phyloP scores from a whole-genome alignment of 2,329 filamentous ascomycete genomes.

The Trichothecium sympodiale region DNA sequence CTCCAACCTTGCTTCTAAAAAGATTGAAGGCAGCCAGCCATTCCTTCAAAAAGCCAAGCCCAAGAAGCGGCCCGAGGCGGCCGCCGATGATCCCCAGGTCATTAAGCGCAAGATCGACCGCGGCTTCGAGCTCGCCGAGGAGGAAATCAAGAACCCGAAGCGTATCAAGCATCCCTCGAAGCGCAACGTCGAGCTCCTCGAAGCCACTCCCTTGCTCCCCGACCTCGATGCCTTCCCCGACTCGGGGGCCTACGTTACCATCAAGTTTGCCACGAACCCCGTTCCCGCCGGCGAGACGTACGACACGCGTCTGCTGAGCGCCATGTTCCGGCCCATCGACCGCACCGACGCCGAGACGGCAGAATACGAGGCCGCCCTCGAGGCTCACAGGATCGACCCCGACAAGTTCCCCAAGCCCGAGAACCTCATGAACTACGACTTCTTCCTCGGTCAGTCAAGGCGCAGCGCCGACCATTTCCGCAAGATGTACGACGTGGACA shows the following conservation, averaged over 20 bases:
- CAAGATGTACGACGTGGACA: slow-evolving; percentile 46
- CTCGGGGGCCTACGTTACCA: slow-evolving; percentile 55
- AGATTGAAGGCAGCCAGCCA: slow-evolving; percentile 28
- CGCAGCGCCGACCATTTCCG: slow-evolving; percentile 43
- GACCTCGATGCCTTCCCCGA: slow-evolving; percentile 61
- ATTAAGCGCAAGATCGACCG: slow-evolving; percentile 59
- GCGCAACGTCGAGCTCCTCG: slow-evolving; percentile 44
- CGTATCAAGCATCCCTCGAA: slow-evolving; percentile 48
- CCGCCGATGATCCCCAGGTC: slow-evolving; percentile 51
- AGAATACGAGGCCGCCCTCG: slow-evolving; percentile 36
- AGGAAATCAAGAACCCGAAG: slow-evolving; percentile 41
- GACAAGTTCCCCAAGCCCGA: slow-evolving; percentile 42
- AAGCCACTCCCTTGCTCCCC: slow-evolving; percentile 50
- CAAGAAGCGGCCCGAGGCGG: slow-evolving; percentile 37
- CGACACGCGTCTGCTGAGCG: slow-evolving; percentile 49
- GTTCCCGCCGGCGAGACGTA: slow-evolving; percentile 40
- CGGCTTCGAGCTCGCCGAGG: slow-evolving; percentile 44
- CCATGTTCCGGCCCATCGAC: slow-evolving; percentile 50
- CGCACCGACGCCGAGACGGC: slow-evolving; percentile 42
- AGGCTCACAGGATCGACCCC: slow-evolving; percentile 46
- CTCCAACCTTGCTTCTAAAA: slow-evolving; percentile 47
- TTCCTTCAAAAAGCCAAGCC: slow-evolving; percentile 19
- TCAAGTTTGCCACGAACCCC: slow-evolving; percentile 59
- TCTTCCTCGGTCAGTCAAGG: slow-evolving; percentile 45
- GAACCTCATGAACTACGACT: slow-evolving; percentile 54